These are phyloP conservation scores for Fagopyrum tataricum DNA, from an alignment of 148 eudicot genomes.

Conservation along the genomic window DNA sequence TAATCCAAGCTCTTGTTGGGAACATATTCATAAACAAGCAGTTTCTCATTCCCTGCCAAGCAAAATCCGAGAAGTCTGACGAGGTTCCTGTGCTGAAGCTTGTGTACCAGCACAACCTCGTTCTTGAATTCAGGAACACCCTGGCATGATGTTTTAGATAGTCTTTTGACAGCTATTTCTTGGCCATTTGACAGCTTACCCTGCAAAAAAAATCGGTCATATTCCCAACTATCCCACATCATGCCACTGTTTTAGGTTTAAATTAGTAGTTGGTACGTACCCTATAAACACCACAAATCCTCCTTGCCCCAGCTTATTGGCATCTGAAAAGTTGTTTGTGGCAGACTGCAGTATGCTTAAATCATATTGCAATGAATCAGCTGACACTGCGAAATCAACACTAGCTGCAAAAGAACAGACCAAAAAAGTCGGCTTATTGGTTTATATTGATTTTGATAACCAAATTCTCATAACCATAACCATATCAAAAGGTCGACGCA, in stretches of 20 bases:
- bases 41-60: conserved; percentile 16
- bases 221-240: too few relatives aligned
- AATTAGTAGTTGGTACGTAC: conserved; percentile 15
- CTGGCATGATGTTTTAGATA: conserved; percentile 14
- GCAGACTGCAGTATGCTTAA: conserved; percentile 33
- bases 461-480: neutral
- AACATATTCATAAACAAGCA: conserved; percentile 16
- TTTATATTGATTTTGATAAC: neutral
- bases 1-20: conserved; percentile 32
- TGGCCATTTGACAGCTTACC: conserved; percentile 19
- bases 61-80: conserved; percentile 23
- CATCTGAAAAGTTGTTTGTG: conserved; percentile 41
- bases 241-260: neutral
- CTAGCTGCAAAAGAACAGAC: conserved; percentile 14
- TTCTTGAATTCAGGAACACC: conserved; percentile 20
- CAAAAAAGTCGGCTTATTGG: neutral
- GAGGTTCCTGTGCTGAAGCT: conserved; percentile 23
- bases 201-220: conserved; percentile 3
- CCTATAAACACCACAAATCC: conserved; percentile 58
- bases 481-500: neutral
- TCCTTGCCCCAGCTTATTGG: conserved; percentile 53
- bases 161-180: conserved; percentile 21
- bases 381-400: conserved; percentile 20
- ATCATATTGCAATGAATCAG: conserved; percentile 45
- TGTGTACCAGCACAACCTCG: conserved; percentile 21